These are phyloP conservation scores for Lanzia echinophila DNA, from an alignment of 2,329 filamentous ascomycete species.

Conservation along the genomic window DNA sequence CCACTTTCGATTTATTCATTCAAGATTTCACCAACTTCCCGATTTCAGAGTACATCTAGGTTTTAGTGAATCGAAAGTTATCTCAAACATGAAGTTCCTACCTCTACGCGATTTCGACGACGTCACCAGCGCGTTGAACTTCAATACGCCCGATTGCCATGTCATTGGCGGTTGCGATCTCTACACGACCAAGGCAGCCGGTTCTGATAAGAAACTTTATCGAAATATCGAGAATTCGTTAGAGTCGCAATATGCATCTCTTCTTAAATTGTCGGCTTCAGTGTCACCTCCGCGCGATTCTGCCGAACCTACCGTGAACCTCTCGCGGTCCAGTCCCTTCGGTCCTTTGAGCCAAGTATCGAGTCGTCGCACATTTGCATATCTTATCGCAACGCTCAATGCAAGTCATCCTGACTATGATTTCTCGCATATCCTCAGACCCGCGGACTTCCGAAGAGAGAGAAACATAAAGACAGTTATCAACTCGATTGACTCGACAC, in stretches of 20 bases:
- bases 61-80: slow-evolving; percentile 17
- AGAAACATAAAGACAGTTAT: slow-evolving; percentile 74
- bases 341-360: slow-evolving; percentile 82
- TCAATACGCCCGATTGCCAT: slow-evolving; percentile 87
- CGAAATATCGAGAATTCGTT: slow-evolving; percentile 89
- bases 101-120: slow-evolving; percentile 86
- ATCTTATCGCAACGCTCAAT: slow-evolving; percentile 92
- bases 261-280: slow-evolving; percentile 78
- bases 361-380: slow-evolving; percentile 87
- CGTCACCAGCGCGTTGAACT: slow-evolving; percentile 88
- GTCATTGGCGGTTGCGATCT: slow-evolving; percentile 92
- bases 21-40: slow-evolving; percentile 10
- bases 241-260: slow-evolving; percentile 83
- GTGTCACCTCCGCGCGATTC: slow-evolving; percentile 77
- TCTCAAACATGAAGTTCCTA: slow-evolving; percentile 62
- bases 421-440: slow-evolving; percentile 86
- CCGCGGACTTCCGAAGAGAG: slow-evolving; percentile 84
- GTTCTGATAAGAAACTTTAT: slow-evolving; percentile 94
- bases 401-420: slow-evolving; percentile 96
- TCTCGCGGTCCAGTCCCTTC: slow-evolving; percentile 85
- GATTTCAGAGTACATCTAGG: slow-evolving; percentile 25
- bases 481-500: slow-evolving; percentile 77
- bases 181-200: slow-evolving; percentile 94
- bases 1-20: slow-evolving; percentile 9
- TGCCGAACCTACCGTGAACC: slow-evolving; percentile 59